Evolutionary conservation across 2,329 filamentous ascomycete species (phyloP), one percentile per base, ranked within the genome.

Genomic region (Botrytis paeoniae): DNA sequence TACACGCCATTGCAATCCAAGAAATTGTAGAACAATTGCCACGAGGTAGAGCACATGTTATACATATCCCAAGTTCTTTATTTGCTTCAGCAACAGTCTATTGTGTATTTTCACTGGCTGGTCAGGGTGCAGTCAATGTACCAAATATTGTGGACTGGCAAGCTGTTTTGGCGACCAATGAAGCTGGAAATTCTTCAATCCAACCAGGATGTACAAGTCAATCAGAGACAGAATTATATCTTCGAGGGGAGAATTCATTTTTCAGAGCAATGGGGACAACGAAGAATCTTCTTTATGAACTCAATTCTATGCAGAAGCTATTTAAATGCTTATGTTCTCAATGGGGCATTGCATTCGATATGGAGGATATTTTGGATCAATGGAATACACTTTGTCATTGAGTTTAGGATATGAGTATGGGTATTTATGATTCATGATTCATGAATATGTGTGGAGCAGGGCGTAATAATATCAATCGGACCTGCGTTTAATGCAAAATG

Each of bases 121-220:
- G 84, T 0, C 73, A 80, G 8, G 78, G 80, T 0, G 82, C 80
- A 2, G 77, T 85, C 14, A 79, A 80, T 65, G 79, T 84, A 9
- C 84, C 84, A 4, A 78, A 78, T 1, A 80, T 79, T 1, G 80
- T 84, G 9, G 79, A 82, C n/a, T 85, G 84, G 84, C 81, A 83
- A 69, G 81, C 82, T 35, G 82, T 80, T 0, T 73, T 84, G 16
- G 77, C 82, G 4, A 79, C 79, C 0, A 77, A 77, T 39, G 75
- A 78, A 1, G 66, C 73, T 5, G 39, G 39, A 8, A 32, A 73
- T 18, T 74, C 89, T 37, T 86, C 86, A 75, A 89, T 90, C 83
- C 70, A 66, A 43, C 89, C 92, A 80, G 89, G 92, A 74, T 85
- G 92, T 68, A 82, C 93, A 70, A 91, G 75, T 37, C 78, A 78